Conservation (phyloP, 345 rosid genomes). For the Sapria himalayana region DNA sequence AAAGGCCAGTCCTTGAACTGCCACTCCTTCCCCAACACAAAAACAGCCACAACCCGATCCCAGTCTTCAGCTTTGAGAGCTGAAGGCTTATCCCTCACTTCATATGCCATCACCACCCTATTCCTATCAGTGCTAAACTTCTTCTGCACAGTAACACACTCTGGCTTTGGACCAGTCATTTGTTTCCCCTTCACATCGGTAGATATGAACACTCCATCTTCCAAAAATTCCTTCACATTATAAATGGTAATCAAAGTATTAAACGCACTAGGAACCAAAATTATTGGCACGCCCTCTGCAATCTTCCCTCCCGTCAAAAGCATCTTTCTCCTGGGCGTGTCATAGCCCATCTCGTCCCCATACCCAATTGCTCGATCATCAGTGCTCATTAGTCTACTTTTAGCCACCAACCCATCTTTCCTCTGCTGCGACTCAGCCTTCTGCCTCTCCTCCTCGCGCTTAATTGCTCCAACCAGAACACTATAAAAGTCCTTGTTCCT, state of each 20-base stretch:
- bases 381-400: slow-evolving; percentile 60
- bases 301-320: slow-evolving; percentile 54
- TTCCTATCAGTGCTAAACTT: slow-evolving; percentile 82
- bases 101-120: slow-evolving; percentile 74
- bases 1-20: slow-evolving; percentile 99
- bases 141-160: slow-evolving; percentile 87
- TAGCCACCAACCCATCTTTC: slow-evolving; percentile 88
- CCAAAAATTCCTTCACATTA: slow-evolving; percentile 86
- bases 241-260: slow-evolving; percentile 78
- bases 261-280: slow-evolving; percentile 82
- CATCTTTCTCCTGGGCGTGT: slow-evolving; percentile 37
- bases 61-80: slow-evolving; percentile 73
- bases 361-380: slow-evolving; percentile 61
- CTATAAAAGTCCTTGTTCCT: slow-evolving; percentile 58
- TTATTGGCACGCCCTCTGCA: slow-evolving; percentile 89
- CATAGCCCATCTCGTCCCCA: slow-evolving; percentile 47
- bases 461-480: slow-evolving; percentile 53
- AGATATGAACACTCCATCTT: slow-evolving; percentile 67
- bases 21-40: slow-evolving; percentile 92
- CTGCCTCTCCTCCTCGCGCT: slow-evolving; percentile 73
- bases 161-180: slow-evolving; percentile 76
- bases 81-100: slow-evolving; percentile 83
- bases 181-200: slow-evolving; percentile 75
- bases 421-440: slow-evolving; percentile 81
- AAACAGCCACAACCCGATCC: slow-evolving; percentile 83